Conservation (phyloP, 2,329 filamentous ascomycete species). For the Phoma herbarum region DNA sequence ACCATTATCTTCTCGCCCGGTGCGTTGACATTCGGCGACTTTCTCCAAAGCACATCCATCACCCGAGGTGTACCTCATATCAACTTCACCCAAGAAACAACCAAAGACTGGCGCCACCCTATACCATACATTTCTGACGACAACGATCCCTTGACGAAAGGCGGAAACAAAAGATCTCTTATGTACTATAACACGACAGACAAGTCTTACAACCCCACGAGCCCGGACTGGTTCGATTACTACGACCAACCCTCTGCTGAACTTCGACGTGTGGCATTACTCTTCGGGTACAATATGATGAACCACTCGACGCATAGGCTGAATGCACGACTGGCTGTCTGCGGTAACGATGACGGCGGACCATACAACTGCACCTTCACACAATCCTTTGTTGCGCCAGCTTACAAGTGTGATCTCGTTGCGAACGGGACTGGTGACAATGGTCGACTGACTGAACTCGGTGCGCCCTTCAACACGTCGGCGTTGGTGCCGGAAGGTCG, state of each 20-base stretch:
- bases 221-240: constrained; percentile 45
- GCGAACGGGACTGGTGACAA: constrained; percentile 35
- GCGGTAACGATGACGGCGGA: constrained; percentile 33
- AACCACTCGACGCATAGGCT: constrained; percentile 34
- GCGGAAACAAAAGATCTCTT: constrained; percentile 38
- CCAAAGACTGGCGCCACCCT: constrained; percentile 43
- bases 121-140: constrained; percentile 5
- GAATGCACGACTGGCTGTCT: constrained; percentile 49
- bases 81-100: constrained; percentile 45
- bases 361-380: constrained; percentile 48
- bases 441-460: constrained; percentile 29
- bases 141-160: constrained; percentile 30
- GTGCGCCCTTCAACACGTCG: constrained; percentile 46
- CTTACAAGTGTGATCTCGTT: constrained; percentile 45
- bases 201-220: constrained; percentile 7
- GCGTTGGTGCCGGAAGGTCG: constrained; percentile 41
- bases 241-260: constrained; percentile 48
- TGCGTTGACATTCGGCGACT: constrained; percentile 49
- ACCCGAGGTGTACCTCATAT: constrained; percentile 36
- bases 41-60: constrained; percentile 26
- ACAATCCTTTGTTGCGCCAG: constrained; percentile 42
- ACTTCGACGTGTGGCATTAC: constrained; percentile 39
- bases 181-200: constrained; percentile 50
- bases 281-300: constrained; percentile 43
- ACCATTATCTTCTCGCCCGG: constrained; percentile 52